Evolutionary conservation across 2,329 filamentous ascomycete species (phyloP).

Genomic region (Orbilia blumenaviensis): DNA sequence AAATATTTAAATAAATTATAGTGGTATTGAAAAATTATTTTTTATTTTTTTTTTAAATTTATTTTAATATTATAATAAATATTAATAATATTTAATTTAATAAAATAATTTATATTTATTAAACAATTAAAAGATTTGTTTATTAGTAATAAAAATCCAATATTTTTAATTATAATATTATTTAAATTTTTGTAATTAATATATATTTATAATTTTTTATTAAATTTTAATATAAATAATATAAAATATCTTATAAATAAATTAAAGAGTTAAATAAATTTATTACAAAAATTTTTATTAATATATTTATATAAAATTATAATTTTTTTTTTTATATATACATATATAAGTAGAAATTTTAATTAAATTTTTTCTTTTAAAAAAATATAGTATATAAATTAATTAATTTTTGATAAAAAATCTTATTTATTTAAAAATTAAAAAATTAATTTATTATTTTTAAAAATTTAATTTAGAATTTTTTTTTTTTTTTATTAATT

Average conservation of each 20-base stretch:
- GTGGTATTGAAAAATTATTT: too few relatives aligned
- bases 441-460: background rate
- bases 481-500: background rate
- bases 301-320: background rate
- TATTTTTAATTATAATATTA: too few relatives aligned
- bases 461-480: background rate
- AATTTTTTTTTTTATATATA: slow-evolving; percentile 9
- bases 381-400: slow-evolving; percentile 11
- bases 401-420: background rate
- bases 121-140: background rate
- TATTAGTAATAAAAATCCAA: too few relatives aligned
- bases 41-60: background rate
- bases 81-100: slow-evolving; percentile 12
- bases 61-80: background rate
- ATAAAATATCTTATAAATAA: background rate
- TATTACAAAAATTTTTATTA: slow-evolving; percentile 6
- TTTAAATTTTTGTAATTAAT: slow-evolving; percentile 1
- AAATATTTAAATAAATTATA: too few relatives aligned
- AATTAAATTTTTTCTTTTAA: background rate
- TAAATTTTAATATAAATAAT: background rate
- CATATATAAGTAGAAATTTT: background rate
- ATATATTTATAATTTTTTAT: background rate
- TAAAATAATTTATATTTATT: background rate
- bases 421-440: background rate
- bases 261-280: background rate